Conservation (phyloP, 805 yeast genomes). For the Candida pseudofarinosa region DNA sequence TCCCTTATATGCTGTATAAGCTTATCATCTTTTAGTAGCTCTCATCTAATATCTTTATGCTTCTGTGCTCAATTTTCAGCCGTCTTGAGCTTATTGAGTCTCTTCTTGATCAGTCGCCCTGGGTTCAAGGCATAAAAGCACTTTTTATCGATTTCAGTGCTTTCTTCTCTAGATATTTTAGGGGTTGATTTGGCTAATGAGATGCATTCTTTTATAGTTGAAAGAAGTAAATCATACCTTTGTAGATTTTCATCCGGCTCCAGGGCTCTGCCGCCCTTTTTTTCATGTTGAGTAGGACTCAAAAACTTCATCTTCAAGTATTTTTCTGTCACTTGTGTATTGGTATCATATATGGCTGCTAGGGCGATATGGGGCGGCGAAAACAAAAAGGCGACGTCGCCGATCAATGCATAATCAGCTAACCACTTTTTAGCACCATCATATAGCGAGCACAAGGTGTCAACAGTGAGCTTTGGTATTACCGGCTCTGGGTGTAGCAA, state of each 20-base stretch:
- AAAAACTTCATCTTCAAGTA: slow-evolving; percentile 60
- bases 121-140: slow-evolving; percentile 64
- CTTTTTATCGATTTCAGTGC: slow-evolving; percentile 59
- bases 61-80: not conserved
- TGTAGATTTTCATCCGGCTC: slow-evolving; percentile 3
- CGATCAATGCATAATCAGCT: slow-evolving; percentile 58
- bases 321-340: slow-evolving; percentile 58
- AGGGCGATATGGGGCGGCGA: slow-evolving; percentile 96
- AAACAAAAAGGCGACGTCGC: slow-evolving; percentile 72
- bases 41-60: no score
- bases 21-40: no score
- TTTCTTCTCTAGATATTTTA: slow-evolving; percentile 56
- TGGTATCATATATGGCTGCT: slow-evolving; percentile 70
- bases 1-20: no score
- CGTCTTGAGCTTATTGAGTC: slow-evolving; percentile 18
- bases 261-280: slow-evolving; percentile 4
- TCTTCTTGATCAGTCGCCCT: slow-evolving; percentile 45
- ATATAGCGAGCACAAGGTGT: slow-evolving; percentile 62
- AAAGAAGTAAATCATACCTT: slow-evolving; percentile 43
- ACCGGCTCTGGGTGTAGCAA: slow-evolving; percentile 39
- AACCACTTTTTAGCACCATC: slow-evolving; percentile 66
- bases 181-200: slow-evolving; percentile 37
- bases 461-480: slow-evolving; percentile 44
- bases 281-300: slow-evolving; percentile 10
- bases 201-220: slow-evolving; percentile 48